Evolutionary conservation across 345 rosid species (phyloP), one percentile per base, ranked within the genome.

Genomic region (Cardamine chenopodiifolia): DNA sequence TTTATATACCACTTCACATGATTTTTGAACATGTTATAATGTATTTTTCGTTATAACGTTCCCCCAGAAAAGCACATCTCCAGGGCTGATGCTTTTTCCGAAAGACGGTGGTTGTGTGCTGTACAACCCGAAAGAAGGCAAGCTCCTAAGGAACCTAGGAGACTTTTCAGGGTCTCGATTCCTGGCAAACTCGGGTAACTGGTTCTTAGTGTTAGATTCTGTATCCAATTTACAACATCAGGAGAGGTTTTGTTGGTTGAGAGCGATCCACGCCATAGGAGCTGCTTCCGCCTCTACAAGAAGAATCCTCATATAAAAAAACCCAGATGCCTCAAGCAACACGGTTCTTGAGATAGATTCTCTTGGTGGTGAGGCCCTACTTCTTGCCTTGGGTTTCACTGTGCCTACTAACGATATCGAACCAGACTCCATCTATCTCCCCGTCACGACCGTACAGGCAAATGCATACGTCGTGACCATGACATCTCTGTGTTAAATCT

Each of bases 381-480:
- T 62, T 44, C 53, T 44, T 1, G 68, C 44, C 25, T 44, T 62
- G 53, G 68, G 68, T n/a, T 15, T n/a, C 35, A 62, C 23, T 3
- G 54, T 44, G 39, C 39, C 12, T 35, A 13, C 39, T 35, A 35
- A 35, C 39, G 4, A 10, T 65, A 18, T 65, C 29, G 2, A 47
- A 26, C 42, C 69, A 47, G 19, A 64, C 56, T 47, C 18, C 8
- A 64, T 64, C 42, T 64, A 64, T 18, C 47, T 58, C 63, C 44
- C n/a, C 40, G 44, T 34, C 63, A 58, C 20, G 6, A 11, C 22
- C 61, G 61, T 14, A 8, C 35, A 23, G 2, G 40, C 7, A 1
- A 31, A 2, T 34, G 39, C 7, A n/a, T 1, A 19, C 13, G 8
- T 57, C 22, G 19, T 17, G 23, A 17, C 14, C 8, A 9, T 3